Base-by-base conservation (phyloP, 345 rosid genomes). In the Gossypium raimondii region DNA sequence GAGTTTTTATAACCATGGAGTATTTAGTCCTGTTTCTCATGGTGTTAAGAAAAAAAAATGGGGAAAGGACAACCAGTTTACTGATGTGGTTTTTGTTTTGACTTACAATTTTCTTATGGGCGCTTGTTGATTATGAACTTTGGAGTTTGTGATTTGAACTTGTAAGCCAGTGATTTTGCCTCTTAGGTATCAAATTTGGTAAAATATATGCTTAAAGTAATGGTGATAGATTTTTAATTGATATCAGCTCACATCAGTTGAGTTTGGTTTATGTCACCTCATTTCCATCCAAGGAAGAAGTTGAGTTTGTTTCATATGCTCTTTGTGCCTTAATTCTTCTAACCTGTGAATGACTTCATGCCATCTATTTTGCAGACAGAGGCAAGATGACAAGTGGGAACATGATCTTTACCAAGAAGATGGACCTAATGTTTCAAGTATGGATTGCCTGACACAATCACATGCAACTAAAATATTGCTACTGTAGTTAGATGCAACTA, bases 361-460 rank as follows among this genome's bases (percentile, higher is more conserved):
- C 20, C 14, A 44, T 76, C 11, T 59, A 25, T 77, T 78, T 81
- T 86, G 82, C 93, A 96, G 98, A 81, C 94, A 89, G 84, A 87
- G 99, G 87, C 93, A 88, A 76, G 93, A 89, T 77, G 98, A 96
- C 82, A 96, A 88, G 81, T 96, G 99, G 99, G 97, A 93, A 86
- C 99, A 96, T 78, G 99, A 96, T 87, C 97, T 96, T 81, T 93
- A 78, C 78, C 57, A 73, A 12, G 78, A 79, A 61, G 81, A 84
- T 73, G 88, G 70, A 74, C 87, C 86, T 48, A 86, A 77, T 62
- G 78, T 80, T 77, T 87, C 97, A 84, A 85, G 99, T 96, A 96
- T 77, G 92, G 88, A 79, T 84, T 80, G 57, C 73, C 72, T 81
- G 61, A 75, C 34, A 78, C 72, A 67, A 50, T 80, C 41, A 69